Evolutionary conservation across 306 rosid genomes (phyloP), one percentile per base, ranked within the genome.

Genomic region (Ormosia emarginata): DNA sequence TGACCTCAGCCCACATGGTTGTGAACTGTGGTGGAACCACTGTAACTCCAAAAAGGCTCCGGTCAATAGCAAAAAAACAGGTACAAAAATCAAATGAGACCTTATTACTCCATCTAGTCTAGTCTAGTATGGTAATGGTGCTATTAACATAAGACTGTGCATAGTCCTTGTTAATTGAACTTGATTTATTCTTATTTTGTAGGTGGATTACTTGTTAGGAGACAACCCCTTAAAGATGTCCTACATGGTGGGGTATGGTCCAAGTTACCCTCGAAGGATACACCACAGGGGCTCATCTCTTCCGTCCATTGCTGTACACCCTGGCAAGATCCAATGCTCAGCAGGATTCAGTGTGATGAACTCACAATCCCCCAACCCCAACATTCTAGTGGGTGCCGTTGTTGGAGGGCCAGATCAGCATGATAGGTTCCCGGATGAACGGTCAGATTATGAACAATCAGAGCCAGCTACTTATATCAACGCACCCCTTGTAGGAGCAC

Each of bases 221-320:
- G 97, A 94, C 78, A 94, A 94, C 85, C 98, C 98, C 0, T 37
- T 86, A 85, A 91, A 81, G 81, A 94, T 93, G 97, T 94, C 98
- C 2, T 94, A 89, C 86, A 94, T 94, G 98, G 98, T 94, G 78
- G 98, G 98, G 58, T 93, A 93, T 75, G 98, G 98, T 6, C 78
- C 90, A 59, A 75, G 91, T 67, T 94, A 84, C 90, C 97, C 98
- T 7, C 87, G 10, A 57, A 93, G 97, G 92, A 91, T 94, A 10
- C 98, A 94, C 84, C 97, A 94, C 86, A 89, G 98, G 84, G 97
- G 95, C 2, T 88, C 97, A 81, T 94, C 98, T 0, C 88, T 93
- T 0, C 97, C 96, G 46, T 90, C 94, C 50, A 11, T 87, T 44
- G 75, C 82, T 5, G 63, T 46, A 0, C 95, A 92, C 85, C 97